Percentiles rank a stretch among this genome's conserved stretches.
Evolutionary conservation across 495 filamentous ascomycete species (phyloP).

Genomic region (Trichoderma parareesei): DNA sequence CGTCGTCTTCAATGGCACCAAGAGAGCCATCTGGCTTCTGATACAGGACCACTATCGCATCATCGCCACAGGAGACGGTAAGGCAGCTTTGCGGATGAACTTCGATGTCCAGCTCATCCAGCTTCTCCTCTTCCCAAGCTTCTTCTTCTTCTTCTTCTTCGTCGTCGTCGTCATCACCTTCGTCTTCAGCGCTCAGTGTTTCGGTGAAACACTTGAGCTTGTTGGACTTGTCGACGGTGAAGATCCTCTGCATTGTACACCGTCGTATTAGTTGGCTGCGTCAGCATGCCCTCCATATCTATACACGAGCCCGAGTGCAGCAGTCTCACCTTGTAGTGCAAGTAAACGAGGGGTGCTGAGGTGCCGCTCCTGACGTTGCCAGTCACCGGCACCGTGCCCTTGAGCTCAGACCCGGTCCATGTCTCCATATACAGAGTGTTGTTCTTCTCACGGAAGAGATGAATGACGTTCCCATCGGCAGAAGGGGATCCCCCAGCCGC

Average conservation of each 20-base stretch:
- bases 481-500: not conserved
- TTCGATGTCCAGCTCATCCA: not conserved
- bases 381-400: too few relatives aligned
- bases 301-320: too few relatives aligned
- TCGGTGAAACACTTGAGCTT: not conserved
- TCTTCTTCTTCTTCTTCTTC: not conserved
- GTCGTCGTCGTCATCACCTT: not conserved
- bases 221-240: not conserved
- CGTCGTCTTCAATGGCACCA: not conserved
- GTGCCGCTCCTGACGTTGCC: too few relatives aligned
- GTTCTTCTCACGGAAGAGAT: not conserved
- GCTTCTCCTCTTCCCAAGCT: not conserved
- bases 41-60: not conserved
- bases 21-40: not conserved
- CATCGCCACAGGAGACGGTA: not conserved
- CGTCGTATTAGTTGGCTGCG: not conserved
- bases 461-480: not conserved
- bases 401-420: not conserved
- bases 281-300: too few relatives aligned
- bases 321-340: not conserved
- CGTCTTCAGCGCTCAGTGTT: not conserved
- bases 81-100: not conserved
- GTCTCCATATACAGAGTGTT: not conserved
- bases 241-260: not conserved
- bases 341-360: not conserved